A percentile compares a stretch with the other conserved stretches of the same genome.
Conservation (phyloP, 2,329 filamentous ascomycete species). For the Exophiala sp. region DNA sequence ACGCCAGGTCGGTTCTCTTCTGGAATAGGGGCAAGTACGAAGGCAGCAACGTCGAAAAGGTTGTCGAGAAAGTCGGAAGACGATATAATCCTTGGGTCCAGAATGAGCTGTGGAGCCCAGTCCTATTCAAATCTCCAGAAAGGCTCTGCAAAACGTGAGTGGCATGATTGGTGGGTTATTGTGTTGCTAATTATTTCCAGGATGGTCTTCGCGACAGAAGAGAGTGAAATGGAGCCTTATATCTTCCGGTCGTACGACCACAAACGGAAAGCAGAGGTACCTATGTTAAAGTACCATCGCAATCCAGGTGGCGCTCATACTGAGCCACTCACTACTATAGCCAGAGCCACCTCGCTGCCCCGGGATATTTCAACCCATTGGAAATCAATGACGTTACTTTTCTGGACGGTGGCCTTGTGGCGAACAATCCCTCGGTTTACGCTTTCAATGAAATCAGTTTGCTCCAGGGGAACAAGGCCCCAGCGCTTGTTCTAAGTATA, state of each 20-base stretch:
- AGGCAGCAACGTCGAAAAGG: neutral
- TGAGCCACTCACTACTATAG: neutral
- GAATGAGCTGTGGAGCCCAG: too few relatives aligned
- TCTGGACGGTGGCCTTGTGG: neutral
- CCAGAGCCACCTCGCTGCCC: neutral
- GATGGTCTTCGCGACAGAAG: neutral
- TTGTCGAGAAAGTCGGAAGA: neutral
- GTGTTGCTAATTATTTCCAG: neutral
- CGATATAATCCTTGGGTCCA: too few relatives aligned
- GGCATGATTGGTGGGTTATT: too few relatives aligned
- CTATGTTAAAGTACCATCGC: neutral
- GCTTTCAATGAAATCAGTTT: neutral
- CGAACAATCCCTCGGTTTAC: neutral
- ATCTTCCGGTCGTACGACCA: neutral
- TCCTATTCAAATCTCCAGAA: neutral
- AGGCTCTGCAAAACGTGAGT: neutral
- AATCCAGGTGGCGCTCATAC: neutral
- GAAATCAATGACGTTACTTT: neutral
- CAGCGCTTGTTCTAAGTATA: neutral
- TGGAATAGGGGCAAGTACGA: neutral
- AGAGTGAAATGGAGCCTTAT: neutral
- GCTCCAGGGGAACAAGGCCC: neutral
- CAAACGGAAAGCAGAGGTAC: neutral
- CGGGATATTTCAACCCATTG: neutral
- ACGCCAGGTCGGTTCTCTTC: neutral